Evolutionary conservation across 2,329 filamentous ascomycete species (phyloP).

Genomic region (Rosellinia necatrix): DNA sequence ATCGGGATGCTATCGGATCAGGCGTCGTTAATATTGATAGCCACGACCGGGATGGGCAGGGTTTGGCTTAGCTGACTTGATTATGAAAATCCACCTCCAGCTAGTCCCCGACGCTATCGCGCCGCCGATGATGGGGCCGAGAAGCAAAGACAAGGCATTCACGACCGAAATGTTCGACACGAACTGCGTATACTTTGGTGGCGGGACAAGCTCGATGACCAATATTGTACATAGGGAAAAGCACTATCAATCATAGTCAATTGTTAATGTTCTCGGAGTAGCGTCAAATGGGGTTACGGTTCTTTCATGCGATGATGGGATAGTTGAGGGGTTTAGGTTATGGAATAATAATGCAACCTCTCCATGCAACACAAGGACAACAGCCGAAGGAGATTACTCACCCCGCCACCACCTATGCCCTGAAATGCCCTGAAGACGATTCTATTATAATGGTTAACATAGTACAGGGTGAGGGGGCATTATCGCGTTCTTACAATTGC

Average conservation of each 20-base stretch:
- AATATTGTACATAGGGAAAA: conserved; percentile 17
- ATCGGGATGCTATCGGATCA: conserved; percentile 9
- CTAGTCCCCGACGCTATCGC: conserved; percentile 1
- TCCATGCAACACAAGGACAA: no score
- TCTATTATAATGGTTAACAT: no score
- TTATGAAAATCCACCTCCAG: conserved; percentile 21
- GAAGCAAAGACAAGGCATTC: neutral
- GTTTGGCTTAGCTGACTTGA: conserved; percentile 7
- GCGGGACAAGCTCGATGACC: conserved; percentile 20
- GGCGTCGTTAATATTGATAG: neutral
- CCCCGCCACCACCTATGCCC: conserved; percentile 24
- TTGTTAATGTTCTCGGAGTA: neutral
- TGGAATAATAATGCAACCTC: no score
- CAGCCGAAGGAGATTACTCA: no score
- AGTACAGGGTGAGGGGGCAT: no score
- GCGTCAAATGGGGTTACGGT: no score
- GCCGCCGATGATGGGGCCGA: conserved; percentile 20
- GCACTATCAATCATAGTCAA: conserved; percentile 7
- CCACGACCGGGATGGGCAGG: neutral
- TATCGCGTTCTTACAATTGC: neutral
- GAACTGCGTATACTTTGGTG: conserved; percentile 13
- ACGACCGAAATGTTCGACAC: conserved; percentile 5
- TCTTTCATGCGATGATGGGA: no score
- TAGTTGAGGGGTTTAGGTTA: no score
- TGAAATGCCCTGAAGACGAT: conserved; percentile 28